phyloP scores from a whole-genome alignment of 2,329 filamentous ascomycete genomes.

The Elsinoe arachidis region DNA sequence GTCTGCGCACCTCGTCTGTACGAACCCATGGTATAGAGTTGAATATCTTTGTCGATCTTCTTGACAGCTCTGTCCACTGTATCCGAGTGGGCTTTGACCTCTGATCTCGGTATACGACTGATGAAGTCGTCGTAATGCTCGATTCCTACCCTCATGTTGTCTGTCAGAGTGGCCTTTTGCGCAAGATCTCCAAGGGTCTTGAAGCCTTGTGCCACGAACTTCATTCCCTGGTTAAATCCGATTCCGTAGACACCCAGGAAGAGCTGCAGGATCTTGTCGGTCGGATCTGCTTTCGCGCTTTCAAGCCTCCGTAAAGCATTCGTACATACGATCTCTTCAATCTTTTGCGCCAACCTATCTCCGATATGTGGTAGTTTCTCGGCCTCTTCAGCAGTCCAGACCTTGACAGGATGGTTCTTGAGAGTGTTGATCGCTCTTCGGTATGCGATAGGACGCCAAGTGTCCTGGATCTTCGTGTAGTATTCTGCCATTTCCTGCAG shows the following conservation, averaged over 20 bases:
- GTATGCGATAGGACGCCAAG: conserved; percentile 69
- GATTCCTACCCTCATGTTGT: conserved; percentile 66
- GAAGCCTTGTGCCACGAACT: conserved; percentile 69
- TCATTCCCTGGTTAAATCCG: conserved; percentile 58
- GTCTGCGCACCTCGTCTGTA: conserved; percentile 69
- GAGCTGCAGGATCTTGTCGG: conserved; percentile 54
- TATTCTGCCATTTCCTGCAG: conserved; percentile 71
- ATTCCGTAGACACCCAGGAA: conserved; percentile 77
- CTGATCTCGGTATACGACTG: conserved; percentile 64
- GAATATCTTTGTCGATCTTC: conserved; percentile 52
- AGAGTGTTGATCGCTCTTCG: conserved; percentile 68
- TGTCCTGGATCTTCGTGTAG: conserved; percentile 65
- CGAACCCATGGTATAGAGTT: conserved; percentile 71
- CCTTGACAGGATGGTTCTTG: conserved; percentile 53
- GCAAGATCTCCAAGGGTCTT: conserved; percentile 64
- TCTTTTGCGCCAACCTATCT: conserved; percentile 65
- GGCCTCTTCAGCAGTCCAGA: conserved; percentile 64
- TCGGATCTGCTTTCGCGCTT: conserved; percentile 56
- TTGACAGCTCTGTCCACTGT: conserved; percentile 54
- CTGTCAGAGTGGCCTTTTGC: conserved; percentile 52
- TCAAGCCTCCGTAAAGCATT: conserved; percentile 64
- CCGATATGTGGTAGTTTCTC: conserved; percentile 60
- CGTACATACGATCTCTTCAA: conserved; percentile 78
- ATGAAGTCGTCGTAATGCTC: conserved; percentile 74
- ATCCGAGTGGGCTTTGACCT: conserved; percentile 61